Evolutionary conservation across 2,329 filamentous ascomycete genomes (phyloP), one percentile per base, ranked within the genome.

Genomic region (Akanthomyces dipterigenus): DNA sequence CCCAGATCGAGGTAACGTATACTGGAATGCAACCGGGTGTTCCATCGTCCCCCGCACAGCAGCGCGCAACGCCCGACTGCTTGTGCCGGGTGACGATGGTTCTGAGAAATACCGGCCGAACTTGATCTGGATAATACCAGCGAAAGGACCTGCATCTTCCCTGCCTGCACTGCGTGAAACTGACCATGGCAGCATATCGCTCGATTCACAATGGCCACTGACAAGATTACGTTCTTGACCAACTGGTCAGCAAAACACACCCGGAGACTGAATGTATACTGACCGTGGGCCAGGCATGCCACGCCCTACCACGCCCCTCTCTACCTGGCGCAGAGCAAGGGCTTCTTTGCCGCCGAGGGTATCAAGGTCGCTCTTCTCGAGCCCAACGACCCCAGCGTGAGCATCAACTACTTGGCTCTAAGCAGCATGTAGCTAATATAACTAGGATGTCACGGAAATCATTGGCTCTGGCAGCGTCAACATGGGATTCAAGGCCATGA

Each of bases 61-160:
- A 11, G 48, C 42, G n/a, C 1, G 34, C 26, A 20, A 11, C 36
- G 14, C 12, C 14, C 9, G 5, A n/a, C n/a, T 34, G 28, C 50
- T n/a, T n/a, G 31, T 34, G 50, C 22, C 42, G 40, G 40, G 31
- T 24, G 50, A 36, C 11, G n/a, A 67, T 69, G 70, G 73, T 72
- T 87, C 86, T 89, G 86, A 89, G 86, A 89, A 83, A 88, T 87
- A 89, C 87, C 87, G 86, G 79, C 78, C 31, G 82, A 90, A 91
- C 88, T 90, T 90, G 88, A 90, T 89, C 87, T 89, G 86, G 85
- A 87, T 88, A 89, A 90, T 89, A 82, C 87, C 87, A 89, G 88
- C 88, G 88, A 87, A 90, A 90, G 88, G 85, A 90, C 84, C 87
- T 90, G 88, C 88, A 88, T 88, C 84, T 85, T 70, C 70, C 70